These are phyloP conservation scores for Myrica gale DNA, from an alignment of 306 rosid genomes.

Conservation along the genomic window DNA sequence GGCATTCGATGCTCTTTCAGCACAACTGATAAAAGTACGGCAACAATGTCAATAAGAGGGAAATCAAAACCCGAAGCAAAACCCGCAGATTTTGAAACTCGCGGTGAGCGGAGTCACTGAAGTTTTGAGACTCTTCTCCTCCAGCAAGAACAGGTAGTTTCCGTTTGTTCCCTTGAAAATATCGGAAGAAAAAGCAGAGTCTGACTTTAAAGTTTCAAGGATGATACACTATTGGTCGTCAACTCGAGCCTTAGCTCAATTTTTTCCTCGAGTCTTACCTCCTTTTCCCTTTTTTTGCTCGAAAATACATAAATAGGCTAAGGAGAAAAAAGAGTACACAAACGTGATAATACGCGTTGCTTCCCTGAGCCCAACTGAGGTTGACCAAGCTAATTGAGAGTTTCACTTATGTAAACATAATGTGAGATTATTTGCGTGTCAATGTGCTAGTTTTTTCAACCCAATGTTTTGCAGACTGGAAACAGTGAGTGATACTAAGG, in stretches of 20 bases:
- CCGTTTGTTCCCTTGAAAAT: not conserved
- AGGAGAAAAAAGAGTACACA: no score
- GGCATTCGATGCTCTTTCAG: constrained; percentile 35
- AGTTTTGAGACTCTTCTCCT: constrained; percentile 65
- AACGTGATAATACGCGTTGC: no score
- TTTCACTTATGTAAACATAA: no score
- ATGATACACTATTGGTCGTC: not conserved
- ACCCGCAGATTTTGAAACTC: constrained; percentile 58
- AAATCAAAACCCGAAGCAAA: not conserved
- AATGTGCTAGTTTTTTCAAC: not conserved
- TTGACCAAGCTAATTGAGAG: no score
- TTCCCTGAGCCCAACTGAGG: no score
- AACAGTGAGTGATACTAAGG: constrained; percentile 29
- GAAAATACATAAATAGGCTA: not conserved
- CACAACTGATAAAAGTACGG: constrained; percentile 20
- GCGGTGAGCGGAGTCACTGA: constrained; percentile 70
- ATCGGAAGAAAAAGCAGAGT: no score
- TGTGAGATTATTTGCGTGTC: not conserved
- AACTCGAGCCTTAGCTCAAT: not conserved
- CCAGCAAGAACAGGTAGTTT: constrained; percentile 38
- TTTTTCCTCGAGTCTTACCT: not conserved
- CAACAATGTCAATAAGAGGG: not conserved
- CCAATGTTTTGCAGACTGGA: constrained; percentile 25
- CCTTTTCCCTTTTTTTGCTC: not conserved
- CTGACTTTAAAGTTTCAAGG: no score